Conservation (phyloP, 2,329 filamentous ascomycete species). For the Neonectria faginata region DNA sequence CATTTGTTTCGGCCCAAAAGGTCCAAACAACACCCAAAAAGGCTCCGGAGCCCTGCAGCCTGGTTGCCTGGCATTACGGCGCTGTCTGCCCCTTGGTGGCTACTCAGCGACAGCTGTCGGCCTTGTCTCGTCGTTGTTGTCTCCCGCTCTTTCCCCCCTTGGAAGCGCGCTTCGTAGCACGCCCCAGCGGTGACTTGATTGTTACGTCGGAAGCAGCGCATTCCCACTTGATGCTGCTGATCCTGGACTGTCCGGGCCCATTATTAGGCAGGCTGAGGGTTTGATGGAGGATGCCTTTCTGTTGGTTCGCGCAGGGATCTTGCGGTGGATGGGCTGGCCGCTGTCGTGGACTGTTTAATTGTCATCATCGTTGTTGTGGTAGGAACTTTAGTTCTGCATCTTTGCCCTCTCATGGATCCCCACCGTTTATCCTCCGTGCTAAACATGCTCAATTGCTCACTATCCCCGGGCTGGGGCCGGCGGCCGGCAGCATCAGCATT, state of each 20-base stretch:
- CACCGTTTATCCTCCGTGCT: conserved; percentile 3
- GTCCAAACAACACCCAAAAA: conserved; percentile 18
- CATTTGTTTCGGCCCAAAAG: conserved; percentile 32
- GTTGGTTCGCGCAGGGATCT: conserved; percentile 14
- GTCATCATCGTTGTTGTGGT: conserved; percentile 1
- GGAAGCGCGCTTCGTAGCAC: conserved; percentile 2
- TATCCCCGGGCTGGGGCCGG: conserved; percentile 23
- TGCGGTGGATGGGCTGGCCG: background rate
- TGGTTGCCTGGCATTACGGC: conserved; percentile 2
- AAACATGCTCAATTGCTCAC: background rate
- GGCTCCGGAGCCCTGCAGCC: conserved; percentile 5
- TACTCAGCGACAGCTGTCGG: conserved; percentile 10
- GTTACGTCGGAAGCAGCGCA: conserved; percentile 4
- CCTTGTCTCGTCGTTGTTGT: conserved; percentile 18
- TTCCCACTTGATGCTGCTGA: conserved; percentile 13
- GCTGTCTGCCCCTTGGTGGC: background rate
- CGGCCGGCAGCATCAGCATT: conserved; percentile 23
- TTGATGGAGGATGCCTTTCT: conserved; percentile 14
- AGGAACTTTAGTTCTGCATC: background rate
- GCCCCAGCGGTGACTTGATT: conserved; percentile 7
- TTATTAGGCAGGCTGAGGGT: conserved; percentile 11
- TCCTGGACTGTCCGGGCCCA: conserved; percentile 13
- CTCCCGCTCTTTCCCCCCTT: conserved; percentile 22
- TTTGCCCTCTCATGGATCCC: conserved; percentile 5
- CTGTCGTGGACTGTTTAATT: conserved; percentile 5